Evolutionary conservation across 345 rosid genomes (phyloP), one percentile per base, ranked within the genome.

Genomic region (Abelmoschus esculentus): DNA sequence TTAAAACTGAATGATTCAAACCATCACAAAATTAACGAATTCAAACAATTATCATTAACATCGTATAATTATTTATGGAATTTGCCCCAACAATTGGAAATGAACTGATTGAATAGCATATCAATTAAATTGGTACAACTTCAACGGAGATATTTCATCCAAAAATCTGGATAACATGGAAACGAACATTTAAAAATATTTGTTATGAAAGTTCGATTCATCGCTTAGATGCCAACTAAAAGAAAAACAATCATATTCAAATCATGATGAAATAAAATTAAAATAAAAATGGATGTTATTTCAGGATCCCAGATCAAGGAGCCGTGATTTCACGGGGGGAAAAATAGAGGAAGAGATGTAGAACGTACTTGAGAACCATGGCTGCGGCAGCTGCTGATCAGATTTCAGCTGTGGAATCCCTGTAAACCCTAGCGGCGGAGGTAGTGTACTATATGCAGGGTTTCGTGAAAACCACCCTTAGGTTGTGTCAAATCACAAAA

Each of bases 361-460:
- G 17, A 47, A 47, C 52, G 52, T 47, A 47, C 52, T 47, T 47
- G 2, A 47, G 52, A 49, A 49, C 54, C 54, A 49, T 49, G 54
- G 17, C 54, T 15, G 54, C 54, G 6, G 54, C 54, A 12, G 18
- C 54, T 49, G n/a, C 7, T 15, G 54, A 5, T 40, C 19, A 15
- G 44, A 3, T 49, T n/a, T 49, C 17, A 6, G 28, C 56, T 10
- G 40, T 44, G 50, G n/a, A 36, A 66, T 42, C 75, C 28, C 56
- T 72, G 1, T 73, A 74, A 65, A 77, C 76, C 61, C 77, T 59
- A 60, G 15, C 17, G 32, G 46, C 34, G n/a, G 14, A n/a, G 63
- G 14, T 5, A 60, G 17, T 69, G 38, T 55, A 22, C 26, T 22
- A 55, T 18, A 34, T 36, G 7, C 18, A 54, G 2, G n/a, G 26